phyloP scores from a whole-genome alignment of 345 rosid genomes.

The Conringia planisiliqua region DNA sequence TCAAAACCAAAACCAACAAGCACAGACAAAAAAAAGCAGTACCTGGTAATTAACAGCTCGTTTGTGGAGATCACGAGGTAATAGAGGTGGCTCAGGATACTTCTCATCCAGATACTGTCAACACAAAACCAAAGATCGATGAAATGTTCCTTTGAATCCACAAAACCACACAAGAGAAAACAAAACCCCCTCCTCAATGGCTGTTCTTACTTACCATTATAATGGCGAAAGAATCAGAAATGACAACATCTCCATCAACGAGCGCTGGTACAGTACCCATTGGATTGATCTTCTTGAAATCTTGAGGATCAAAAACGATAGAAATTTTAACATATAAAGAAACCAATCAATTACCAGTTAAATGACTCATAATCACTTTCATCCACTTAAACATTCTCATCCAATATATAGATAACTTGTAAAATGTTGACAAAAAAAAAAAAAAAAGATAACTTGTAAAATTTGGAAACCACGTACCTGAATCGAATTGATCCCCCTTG shows the following conservation, averaged over 20 bases:
- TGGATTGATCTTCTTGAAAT: constrained; percentile 70
- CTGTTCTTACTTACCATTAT: constrained; percentile 23
- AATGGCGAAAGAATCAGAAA: constrained; percentile 80
- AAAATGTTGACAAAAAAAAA: not conserved
- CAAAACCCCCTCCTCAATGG: not conserved
- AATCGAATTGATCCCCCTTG: constrained; percentile 55
- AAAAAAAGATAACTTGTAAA: not conserved
- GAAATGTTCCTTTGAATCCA: not conserved
- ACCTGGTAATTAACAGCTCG: constrained; percentile 76
- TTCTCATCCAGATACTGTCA: constrained; percentile 78
- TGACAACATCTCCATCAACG: constrained; percentile 62
- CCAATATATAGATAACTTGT: not conserved
- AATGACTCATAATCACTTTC: not conserved
- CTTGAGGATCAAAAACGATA: constrained; percentile 35
- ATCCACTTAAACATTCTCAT: not conserved
- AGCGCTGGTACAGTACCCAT: constrained; percentile 71
- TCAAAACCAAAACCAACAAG: not conserved
- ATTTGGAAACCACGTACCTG: constrained; percentile 38
- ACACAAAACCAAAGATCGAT: not conserved
- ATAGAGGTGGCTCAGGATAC: constrained; percentile 63
- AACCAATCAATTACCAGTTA: not conserved
- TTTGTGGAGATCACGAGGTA: constrained; percentile 60
- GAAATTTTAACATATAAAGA: not conserved
- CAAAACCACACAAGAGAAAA: not conserved
- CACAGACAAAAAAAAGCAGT: not conserved